Conservation (phyloP, 768 basidiomycete genomes). For the Amanita phalloides region DNA sequence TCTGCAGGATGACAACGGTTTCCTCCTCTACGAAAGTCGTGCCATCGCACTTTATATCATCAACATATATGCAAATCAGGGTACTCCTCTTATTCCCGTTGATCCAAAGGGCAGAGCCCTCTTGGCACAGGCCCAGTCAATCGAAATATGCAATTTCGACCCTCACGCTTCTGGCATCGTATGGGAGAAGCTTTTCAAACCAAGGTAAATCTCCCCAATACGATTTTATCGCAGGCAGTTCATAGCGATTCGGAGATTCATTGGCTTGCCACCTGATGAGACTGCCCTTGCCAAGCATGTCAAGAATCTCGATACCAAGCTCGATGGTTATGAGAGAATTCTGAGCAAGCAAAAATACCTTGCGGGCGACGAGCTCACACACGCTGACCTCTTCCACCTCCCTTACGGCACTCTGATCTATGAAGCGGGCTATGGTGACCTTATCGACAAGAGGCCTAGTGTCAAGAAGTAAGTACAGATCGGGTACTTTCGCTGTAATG, state of each 20-base stretch:
- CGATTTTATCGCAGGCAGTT: neutral
- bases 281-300: constrained; percentile 2
- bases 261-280: constrained; percentile 20
- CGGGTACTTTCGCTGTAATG: neutral
- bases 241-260: constrained; percentile 5
- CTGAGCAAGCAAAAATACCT: constrained; percentile 47
- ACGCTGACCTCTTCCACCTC: constrained; percentile 51
- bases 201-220: constrained; percentile 20
- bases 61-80: constrained; percentile 41
- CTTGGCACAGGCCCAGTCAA: constrained; percentile 41
- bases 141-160: constrained; percentile 47
- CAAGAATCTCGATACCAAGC: constrained; percentile 23
- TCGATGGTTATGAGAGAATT: constrained; percentile 48
- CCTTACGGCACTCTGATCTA: constrained; percentile 22
- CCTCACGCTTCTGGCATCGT: constrained; percentile 28
- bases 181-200: constrained; percentile 38
- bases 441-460: constrained; percentile 26
- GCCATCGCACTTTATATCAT: constrained; percentile 53
- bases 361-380: constrained; percentile 43
- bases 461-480: constrained; percentile 34
- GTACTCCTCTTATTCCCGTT: constrained; percentile 38
- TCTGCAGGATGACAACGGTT: constrained; percentile 47
- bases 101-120: constrained; percentile 26
- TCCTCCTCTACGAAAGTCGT: constrained; percentile 52
- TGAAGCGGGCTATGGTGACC: constrained; percentile 15